Percentiles rank a stretch among this genome's conserved stretches.
Conservation (phyloP, 805 yeast genomes). For the Grigorovia yakushimaensis region DNA sequence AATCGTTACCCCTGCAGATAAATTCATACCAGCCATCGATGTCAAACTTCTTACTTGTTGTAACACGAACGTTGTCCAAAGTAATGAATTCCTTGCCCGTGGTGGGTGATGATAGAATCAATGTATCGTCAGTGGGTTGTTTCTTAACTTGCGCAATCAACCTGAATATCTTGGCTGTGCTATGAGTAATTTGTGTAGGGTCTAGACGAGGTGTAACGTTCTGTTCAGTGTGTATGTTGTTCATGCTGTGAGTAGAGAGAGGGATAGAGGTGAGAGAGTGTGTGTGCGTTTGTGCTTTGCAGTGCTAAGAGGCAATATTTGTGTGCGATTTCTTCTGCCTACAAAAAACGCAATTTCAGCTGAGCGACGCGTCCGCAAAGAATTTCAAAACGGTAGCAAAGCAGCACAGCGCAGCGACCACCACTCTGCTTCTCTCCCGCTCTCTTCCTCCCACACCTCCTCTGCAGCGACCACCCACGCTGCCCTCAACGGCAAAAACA, state of each 20-base stretch:
- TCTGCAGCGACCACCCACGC: no score
- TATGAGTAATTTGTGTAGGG: constrained; percentile 21
- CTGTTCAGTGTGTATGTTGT: not conserved
- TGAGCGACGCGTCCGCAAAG: no score
- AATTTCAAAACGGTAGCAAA: no score
- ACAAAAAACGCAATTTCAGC: no score
- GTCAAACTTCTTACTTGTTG: constrained; percentile 17
- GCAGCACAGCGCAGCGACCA: no score
- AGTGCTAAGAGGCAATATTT: no score
- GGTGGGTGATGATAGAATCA: constrained; percentile 21
- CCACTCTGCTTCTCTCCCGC: no score
- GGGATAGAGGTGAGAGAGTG: no score
- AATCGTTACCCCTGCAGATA: constrained; percentile 26
- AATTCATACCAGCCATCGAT: constrained; percentile 29
- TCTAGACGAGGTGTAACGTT: constrained; percentile 28
- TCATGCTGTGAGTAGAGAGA: no score
- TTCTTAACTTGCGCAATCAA: constrained; percentile 25
- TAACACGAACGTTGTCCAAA: constrained; percentile 19
- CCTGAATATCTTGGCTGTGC: constrained; percentile 23
- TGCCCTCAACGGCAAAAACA: no score
- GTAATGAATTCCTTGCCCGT: constrained; percentile 23
- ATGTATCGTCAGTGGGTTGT: constrained; percentile 22
- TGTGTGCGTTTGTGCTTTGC: not conserved
- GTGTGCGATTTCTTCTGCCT: not conserved
- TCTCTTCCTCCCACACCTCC: no score